Evolutionary conservation across 2,329 filamentous ascomycete genomes (phyloP).

Genomic region (Juglanconis sp.): DNA sequence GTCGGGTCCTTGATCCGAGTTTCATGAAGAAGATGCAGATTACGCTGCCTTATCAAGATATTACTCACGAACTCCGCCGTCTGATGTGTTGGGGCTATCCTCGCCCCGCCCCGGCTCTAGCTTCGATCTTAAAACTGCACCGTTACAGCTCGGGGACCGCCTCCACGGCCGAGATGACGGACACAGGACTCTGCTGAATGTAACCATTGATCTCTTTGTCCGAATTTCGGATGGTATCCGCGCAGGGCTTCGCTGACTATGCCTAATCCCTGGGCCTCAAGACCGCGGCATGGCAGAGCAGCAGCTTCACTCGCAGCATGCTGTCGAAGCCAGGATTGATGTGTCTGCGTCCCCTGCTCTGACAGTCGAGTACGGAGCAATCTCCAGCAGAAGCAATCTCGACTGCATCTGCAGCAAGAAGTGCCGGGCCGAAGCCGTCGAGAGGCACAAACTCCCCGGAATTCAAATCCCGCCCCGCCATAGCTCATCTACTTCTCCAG

Average conservation of each 20-base stretch:
- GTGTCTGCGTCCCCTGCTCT: no score
- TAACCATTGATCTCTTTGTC: neutral
- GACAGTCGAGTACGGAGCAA: neutral
- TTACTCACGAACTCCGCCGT: conserved; percentile 6
- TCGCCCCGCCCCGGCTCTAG: conserved; percentile 1
- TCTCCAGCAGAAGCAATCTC: neutral
- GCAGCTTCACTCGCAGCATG: neutral
- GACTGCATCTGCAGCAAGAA: neutral
- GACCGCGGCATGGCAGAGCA: neutral
- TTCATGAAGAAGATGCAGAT: neutral
- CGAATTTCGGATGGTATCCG: neutral
- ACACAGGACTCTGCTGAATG: neutral
- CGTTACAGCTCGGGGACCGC: conserved; percentile 3
- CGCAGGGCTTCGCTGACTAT: neutral
- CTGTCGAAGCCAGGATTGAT: neutral
- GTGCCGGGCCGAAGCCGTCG: neutral
- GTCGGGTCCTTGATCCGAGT: neutral
- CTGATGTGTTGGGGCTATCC: conserved; percentile 11
- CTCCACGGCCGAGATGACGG: conserved; percentile 3
- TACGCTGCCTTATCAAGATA: conserved; percentile 1
- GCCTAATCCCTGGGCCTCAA: neutral
- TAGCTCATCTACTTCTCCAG: neutral
- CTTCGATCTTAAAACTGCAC: conserved; percentile 12
- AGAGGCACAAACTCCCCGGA: neutral
- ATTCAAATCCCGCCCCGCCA: neutral